These are phyloP conservation scores for Apiotrichum laibachii DNA, from an alignment of 1,284 basidiomycete genomes.

Conservation along the genomic window DNA sequence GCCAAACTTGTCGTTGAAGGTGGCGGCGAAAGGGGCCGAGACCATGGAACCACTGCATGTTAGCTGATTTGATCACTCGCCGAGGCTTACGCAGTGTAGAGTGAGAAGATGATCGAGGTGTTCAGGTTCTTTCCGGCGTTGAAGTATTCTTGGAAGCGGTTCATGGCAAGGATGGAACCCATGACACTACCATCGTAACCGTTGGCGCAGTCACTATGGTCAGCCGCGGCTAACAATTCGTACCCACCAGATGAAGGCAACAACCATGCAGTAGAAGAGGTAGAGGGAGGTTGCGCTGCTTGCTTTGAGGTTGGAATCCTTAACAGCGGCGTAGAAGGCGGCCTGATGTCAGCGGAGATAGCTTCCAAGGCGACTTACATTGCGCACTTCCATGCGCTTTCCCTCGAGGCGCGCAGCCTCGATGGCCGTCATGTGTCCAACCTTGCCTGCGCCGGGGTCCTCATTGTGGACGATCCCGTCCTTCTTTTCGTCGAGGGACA, in stretches of 20 bases:
- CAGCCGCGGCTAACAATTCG: neutral
- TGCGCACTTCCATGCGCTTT: no score
- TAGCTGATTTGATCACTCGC: neutral
- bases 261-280: no score
- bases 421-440: no score
- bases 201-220: conserved; percentile 32
- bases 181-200: conserved; percentile 33
- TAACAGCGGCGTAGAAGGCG: no score
- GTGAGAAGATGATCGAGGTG: conserved; percentile 27
- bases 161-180: conserved; percentile 22
- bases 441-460: no score
- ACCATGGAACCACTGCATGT: conserved; percentile 14
- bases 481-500: no score
- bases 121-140: conserved; percentile 19
- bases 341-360: no score
- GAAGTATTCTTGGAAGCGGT: conserved; percentile 31
- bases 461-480: no score
- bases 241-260: neutral
- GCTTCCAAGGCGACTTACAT: no score
- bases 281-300: no score
- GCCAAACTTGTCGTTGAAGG: conserved; percentile 53
- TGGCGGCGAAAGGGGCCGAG: conserved; percentile 21
- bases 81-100: conserved; percentile 27
- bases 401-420: no score
- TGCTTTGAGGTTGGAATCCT: no score